Evolutionary conservation across 768 basidiomycete genomes (phyloP).

Genomic region (Pluteus cervinus): DNA sequence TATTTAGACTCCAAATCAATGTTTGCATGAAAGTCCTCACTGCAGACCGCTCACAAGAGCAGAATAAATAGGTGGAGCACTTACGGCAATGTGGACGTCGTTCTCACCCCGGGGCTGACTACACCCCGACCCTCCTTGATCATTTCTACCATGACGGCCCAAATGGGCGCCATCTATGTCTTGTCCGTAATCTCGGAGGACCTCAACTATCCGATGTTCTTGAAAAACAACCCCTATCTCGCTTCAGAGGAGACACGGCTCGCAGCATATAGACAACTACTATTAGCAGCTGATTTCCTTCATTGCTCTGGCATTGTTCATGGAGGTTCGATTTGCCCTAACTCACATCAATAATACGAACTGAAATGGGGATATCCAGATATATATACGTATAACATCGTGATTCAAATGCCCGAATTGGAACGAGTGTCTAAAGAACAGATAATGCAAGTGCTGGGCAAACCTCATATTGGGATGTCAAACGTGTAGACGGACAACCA

Average conservation of each 20-base stretch:
- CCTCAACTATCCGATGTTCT: no score
- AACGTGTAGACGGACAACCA: no score
- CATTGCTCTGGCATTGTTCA: slow-evolving; percentile 4
- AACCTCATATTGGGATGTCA: no score
- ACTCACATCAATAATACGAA: no score
- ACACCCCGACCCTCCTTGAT: slow-evolving; percentile 41
- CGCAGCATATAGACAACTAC: slow-evolving; percentile 1
- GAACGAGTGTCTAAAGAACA: no score
- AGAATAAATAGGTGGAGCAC: background rate
- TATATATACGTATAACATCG: no score
- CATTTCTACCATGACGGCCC: slow-evolving; percentile 73
- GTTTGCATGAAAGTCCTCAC: slow-evolving; percentile 2
- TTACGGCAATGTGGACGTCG: no score
- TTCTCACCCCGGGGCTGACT: slow-evolving; percentile 21
- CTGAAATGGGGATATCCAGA: no score
- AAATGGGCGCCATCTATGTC: slow-evolving; percentile 75
- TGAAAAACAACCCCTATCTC: slow-evolving; percentile 70
- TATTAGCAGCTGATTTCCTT: slow-evolving; percentile 1
- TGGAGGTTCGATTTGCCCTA: slow-evolving; percentile 2
- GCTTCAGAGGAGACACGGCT: slow-evolving; percentile 24
- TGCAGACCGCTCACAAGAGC: background rate
- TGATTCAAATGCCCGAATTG: no score
- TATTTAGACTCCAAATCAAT: no score
- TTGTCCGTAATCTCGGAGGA: slow-evolving; percentile 56
- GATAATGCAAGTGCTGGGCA: no score